A percentile compares a stretch with the other conserved stretches of the same genome.
These are phyloP conservation scores for Neonectria punicea DNA, from an alignment of 2,329 filamentous ascomycete genomes.

Conservation along the genomic window DNA sequence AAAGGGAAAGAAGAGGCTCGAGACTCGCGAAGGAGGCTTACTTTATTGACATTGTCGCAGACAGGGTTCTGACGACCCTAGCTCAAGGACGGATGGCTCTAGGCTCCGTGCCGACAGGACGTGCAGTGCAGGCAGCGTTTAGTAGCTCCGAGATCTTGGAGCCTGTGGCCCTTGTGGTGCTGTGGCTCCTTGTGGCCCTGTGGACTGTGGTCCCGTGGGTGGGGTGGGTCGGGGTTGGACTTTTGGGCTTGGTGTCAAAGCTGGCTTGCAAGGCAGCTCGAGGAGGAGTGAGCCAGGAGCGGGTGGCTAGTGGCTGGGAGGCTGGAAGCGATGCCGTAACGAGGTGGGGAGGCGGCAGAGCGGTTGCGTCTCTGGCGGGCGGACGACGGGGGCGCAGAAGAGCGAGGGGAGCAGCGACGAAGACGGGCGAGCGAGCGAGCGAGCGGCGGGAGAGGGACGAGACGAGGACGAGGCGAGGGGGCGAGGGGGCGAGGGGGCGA, in stretches of 20 bases:
- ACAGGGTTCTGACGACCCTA: slow-evolving; percentile 50
- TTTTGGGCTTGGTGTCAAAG: slow-evolving; percentile 36
- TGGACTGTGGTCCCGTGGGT: slow-evolving; percentile 35
- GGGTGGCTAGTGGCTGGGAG: slow-evolving; percentile 44
- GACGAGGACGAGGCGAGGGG: slow-evolving; percentile 15
- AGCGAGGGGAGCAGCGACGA: slow-evolving; percentile 9
- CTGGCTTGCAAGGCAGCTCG: slow-evolving; percentile 18
- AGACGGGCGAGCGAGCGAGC: slow-evolving; percentile 12
- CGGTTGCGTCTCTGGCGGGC: slow-evolving; percentile 36
- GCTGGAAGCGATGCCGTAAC: slow-evolving; percentile 44
- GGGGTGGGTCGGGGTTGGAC: slow-evolving; percentile 42
- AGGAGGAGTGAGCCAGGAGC: slow-evolving; percentile 24
- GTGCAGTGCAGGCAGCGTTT: slow-evolving; percentile 45
- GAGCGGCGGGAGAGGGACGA: slow-evolving; percentile 7
- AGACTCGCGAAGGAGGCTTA: slow-evolving; percentile 53
- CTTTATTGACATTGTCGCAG: slow-evolving; percentile 65
- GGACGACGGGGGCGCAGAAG: slow-evolving; percentile 20
- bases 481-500: neutral
- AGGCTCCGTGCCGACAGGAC: slow-evolving; percentile 45
- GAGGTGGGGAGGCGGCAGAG: slow-evolving; percentile 41
- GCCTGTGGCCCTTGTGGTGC: slow-evolving; percentile 44
- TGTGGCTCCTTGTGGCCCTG: slow-evolving; percentile 25
- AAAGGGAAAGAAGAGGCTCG: slow-evolving; percentile 40
- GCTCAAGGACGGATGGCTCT: slow-evolving; percentile 46
- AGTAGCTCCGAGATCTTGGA: slow-evolving; percentile 47